A percentile compares a stretch with the other conserved stretches of the same genome.
phyloP scores from a whole-genome alignment of 2,329 filamentous ascomycete species.

The Trichoderma sp. region DNA sequence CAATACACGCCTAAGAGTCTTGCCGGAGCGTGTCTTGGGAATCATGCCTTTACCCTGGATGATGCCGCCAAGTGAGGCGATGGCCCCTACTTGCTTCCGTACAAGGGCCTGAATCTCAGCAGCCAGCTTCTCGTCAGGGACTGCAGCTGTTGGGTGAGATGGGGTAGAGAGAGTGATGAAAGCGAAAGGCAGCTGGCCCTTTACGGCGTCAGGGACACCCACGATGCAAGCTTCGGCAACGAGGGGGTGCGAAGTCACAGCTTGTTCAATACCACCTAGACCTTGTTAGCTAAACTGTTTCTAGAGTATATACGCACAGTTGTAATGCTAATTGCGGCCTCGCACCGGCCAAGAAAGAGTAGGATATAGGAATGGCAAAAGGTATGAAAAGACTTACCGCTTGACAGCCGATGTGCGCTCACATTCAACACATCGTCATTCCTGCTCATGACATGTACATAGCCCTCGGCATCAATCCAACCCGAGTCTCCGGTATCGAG shows the following conservation, averaged over 20 bases:
- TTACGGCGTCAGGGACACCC: conserved; percentile 78
- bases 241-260: conserved; percentile 73
- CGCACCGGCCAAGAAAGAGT: not conserved
- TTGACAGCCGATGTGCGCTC: conserved; percentile 87
- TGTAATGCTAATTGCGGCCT: not conserved
- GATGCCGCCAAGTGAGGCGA: conserved; percentile 81
- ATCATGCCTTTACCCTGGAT: conserved; percentile 85
- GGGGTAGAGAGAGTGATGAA: conserved; percentile 62
- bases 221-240: conserved; percentile 86
- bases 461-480: conserved; percentile 73
- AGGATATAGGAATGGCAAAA: too few relatives aligned
- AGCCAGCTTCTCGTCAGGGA: conserved; percentile 44
- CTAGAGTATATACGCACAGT: not conserved
- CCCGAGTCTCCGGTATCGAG: conserved; percentile 90
- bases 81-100: conserved; percentile 78
- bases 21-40: conserved; percentile 87
- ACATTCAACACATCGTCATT: conserved; percentile 92
- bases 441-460: conserved; percentile 62
- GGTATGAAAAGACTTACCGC: conserved; percentile 53
- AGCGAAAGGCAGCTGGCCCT: conserved; percentile 88
- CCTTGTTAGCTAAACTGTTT: conserved; percentile 1
- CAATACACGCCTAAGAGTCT: conserved; percentile 79
- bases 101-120: conserved; percentile 71
- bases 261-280: conserved; percentile 82
- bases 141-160: conserved; percentile 49